Evolutionary conservation across 2,329 filamentous ascomycete species (phyloP).

Genomic region (Paracamarosporium sp.): DNA sequence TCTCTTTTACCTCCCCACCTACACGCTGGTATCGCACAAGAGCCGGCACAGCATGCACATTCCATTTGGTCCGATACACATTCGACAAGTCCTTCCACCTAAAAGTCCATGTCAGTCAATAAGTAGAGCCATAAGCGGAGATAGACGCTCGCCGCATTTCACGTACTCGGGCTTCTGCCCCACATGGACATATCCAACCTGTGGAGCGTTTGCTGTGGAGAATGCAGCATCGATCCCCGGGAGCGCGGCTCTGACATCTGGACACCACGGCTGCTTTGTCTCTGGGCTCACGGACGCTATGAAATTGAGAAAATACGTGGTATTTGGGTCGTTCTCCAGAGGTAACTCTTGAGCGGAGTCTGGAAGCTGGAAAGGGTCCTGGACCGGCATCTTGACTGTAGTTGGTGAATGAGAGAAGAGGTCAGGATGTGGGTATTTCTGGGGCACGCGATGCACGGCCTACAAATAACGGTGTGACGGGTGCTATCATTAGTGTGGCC

Average conservation of each 20-base stretch:
- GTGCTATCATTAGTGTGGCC: no score
- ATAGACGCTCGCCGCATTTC: background rate
- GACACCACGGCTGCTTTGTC: slow-evolving; percentile 18
- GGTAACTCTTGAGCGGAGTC: slow-evolving; percentile 9
- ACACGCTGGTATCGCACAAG: slow-evolving; percentile 7
- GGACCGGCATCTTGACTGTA: slow-evolving; percentile 11
- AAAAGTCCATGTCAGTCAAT: background rate
- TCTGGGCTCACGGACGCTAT: slow-evolving; percentile 12
- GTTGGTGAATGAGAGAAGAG: background rate
- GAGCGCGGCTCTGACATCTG: slow-evolving; percentile 19
- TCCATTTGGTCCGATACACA: slow-evolving; percentile 8
- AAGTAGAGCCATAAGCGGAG: background rate
- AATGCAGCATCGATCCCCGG: slow-evolving; percentile 10
- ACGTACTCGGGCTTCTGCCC: slow-evolving; percentile 18
- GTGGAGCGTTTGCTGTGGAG: background rate
- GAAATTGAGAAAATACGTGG: slow-evolving; percentile 15
- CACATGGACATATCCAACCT: slow-evolving; percentile 12
- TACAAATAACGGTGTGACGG: background rate
- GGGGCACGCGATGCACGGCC: background rate
- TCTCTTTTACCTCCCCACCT: slow-evolving; percentile 9
- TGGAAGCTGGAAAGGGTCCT: slow-evolving; percentile 11
- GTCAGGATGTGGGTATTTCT: no score
- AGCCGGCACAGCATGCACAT: slow-evolving; percentile 6
- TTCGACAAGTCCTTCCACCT: slow-evolving; percentile 10
- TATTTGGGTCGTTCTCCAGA: background rate